Conservation (phyloP, 192 early-diverging fungal species). For the Paraglomus brasilianum region DNA sequence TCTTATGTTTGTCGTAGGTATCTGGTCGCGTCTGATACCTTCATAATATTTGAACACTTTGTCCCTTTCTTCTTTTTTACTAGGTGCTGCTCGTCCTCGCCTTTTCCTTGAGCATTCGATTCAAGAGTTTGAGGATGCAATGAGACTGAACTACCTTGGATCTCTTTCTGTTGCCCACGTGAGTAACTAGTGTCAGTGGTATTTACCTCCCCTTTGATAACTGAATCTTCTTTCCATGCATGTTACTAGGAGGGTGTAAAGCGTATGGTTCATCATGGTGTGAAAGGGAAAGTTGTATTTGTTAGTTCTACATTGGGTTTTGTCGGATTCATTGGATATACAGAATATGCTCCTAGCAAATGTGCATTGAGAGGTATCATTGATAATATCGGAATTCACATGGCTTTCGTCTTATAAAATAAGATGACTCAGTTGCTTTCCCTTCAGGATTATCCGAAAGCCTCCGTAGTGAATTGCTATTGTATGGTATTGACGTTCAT, state of each 20-base stretch:
- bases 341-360: constrained; percentile 68
- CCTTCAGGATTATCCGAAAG: constrained; percentile 58
- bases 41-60: constrained; percentile 23
- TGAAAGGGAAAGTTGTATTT: constrained; percentile 65
- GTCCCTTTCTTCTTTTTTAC: not conserved
- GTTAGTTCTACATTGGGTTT: constrained; percentile 68
- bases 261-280: constrained; percentile 58
- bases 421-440: not conserved
- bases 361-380: constrained; percentile 60
- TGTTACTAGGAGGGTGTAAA: constrained; percentile 50
- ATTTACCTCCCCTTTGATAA: not conserved
- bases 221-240: not conserved
- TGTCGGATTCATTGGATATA: constrained; percentile 67
- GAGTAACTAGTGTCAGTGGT: constrained; percentile 30
- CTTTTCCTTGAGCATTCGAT: constrained; percentile 64
- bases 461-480: constrained; percentile 61
- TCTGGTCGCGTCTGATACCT: constrained; percentile 23
- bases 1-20: not conserved
- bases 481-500: constrained; percentile 63
- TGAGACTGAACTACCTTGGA: constrained; percentile 69
- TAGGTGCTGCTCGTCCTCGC: constrained; percentile 53
- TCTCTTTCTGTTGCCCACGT: constrained; percentile 65
- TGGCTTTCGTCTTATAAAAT: not conserved
- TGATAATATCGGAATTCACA: not conserved
- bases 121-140: constrained; percentile 53